Conservation (phyloP, 148 eudicot genomes). For the Tetragonia tetragonoides region DNA sequence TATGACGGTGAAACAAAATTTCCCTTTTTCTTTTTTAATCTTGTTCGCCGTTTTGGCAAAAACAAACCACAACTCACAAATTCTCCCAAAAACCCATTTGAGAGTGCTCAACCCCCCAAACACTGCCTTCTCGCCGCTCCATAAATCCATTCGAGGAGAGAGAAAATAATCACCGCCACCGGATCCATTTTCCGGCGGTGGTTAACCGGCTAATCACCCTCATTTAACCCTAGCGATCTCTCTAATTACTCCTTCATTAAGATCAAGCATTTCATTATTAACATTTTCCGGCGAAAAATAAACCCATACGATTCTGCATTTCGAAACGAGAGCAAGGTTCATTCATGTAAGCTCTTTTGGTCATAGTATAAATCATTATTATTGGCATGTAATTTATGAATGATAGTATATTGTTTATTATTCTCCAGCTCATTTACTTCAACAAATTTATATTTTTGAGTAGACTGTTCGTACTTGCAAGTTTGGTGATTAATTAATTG, state of each 20-base stretch:
- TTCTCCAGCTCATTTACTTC: background rate
- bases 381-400: background rate
- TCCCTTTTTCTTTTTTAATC: too few relatives aligned
- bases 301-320: background rate
- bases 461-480: background rate
- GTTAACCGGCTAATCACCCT: background rate
- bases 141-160: constrained; percentile 10
- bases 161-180: background rate
- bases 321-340: background rate
- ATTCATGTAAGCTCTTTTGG: constrained; percentile 23
- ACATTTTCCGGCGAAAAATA: background rate
- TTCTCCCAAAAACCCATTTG: background rate
- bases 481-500: background rate
- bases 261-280: background rate
- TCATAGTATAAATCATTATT: background rate
- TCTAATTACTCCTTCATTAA: background rate
- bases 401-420: background rate
- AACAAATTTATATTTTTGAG: background rate
- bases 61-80: too few relatives aligned
- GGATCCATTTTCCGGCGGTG: constrained; percentile 14
- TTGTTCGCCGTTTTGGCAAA: too few relatives aligned
- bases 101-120: constrained; percentile 1
- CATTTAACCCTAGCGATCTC: background rate
- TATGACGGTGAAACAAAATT: background rate
- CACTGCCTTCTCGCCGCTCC: background rate